Conservation (phyloP, 228 moss, liverwort and hornwort species). For the Sphagnum fallax region DNA sequence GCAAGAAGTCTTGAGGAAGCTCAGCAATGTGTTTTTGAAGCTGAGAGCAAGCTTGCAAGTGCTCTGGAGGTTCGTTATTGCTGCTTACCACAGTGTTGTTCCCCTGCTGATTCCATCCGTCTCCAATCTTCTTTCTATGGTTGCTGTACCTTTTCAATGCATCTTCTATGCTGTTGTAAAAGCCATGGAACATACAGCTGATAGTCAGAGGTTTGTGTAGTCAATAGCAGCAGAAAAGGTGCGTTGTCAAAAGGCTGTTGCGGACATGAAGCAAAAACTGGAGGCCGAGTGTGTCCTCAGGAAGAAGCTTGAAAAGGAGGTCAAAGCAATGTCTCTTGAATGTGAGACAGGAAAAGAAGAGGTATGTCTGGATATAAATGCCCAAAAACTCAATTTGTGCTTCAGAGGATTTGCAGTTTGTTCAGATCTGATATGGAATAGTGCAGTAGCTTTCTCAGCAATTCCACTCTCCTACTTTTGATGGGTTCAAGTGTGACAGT, state of each 20-base stretch:
- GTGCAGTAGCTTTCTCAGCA: not conserved
- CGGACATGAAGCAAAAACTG: conserved; percentile 47
- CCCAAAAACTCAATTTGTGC: too few species aligned
- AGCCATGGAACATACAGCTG: too few species aligned
- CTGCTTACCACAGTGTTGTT: too few species aligned
- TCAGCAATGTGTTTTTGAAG: conserved; percentile 53
- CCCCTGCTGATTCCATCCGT: too few species aligned
- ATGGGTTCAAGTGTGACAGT: not conserved
- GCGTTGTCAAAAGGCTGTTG: conserved; percentile 53
- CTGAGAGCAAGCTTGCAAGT: conserved; percentile 56
- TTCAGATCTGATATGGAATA: not conserved
- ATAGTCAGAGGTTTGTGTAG: conserved; percentile 14
- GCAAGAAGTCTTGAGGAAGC: conserved; percentile 72
- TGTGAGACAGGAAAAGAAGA: conserved; percentile 68
- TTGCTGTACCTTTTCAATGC: too few species aligned
- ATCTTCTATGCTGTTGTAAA: too few species aligned
- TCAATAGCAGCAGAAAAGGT: conserved; percentile 59
- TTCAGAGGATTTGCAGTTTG: not conserved
- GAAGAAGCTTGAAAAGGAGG: conserved; percentile 62
- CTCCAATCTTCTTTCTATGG: too few species aligned
- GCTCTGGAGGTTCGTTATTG: conserved; percentile 41
- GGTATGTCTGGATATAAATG: conserved; percentile 19
- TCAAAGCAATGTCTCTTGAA: conserved; percentile 55
- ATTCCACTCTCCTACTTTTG: not conserved
- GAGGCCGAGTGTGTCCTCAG: conserved; percentile 43